A percentile compares a stretch with the other conserved stretches of the same genome.
Conservation (phyloP, 2,329 filamentous ascomycete genomes). For the Dothiorella sarmentorum region DNA sequence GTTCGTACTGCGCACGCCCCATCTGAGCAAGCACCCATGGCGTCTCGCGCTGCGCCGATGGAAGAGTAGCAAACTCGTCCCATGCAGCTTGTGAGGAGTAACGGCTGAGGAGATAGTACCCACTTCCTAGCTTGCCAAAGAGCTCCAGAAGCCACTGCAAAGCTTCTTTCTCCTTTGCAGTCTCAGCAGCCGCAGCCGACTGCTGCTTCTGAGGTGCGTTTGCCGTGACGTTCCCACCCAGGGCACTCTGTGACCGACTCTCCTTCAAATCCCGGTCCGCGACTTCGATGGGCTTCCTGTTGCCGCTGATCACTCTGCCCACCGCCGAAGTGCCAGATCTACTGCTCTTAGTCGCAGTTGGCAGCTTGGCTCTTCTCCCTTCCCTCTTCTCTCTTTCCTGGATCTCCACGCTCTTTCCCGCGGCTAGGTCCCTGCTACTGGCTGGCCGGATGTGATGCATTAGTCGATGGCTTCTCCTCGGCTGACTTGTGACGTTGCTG, state of each 20-base stretch:
- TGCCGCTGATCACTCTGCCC: slow-evolving; percentile 84
- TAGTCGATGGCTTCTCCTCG: slow-evolving; percentile 44
- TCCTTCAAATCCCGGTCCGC: slow-evolving; percentile 64
- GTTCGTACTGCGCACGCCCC: slow-evolving; percentile 87
- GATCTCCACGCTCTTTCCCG: slow-evolving; percentile 52
- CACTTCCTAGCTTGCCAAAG: slow-evolving; percentile 75
- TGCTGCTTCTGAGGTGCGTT: slow-evolving; percentile 24
- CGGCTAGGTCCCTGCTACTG: slow-evolving; percentile 58
- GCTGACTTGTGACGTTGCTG: slow-evolving; percentile 42
- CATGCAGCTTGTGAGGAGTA: slow-evolving; percentile 78
- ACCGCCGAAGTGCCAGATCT: slow-evolving; percentile 65
- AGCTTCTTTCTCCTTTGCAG: slow-evolving; percentile 64
- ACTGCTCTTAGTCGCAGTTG: slow-evolving; percentile 65
- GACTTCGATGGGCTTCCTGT: slow-evolving; percentile 71
- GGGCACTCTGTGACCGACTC: slow-evolving; percentile 35
- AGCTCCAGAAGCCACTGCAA: slow-evolving; percentile 74
- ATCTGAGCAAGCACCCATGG: slow-evolving; percentile 92
- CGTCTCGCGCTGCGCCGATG: slow-evolving; percentile 75
- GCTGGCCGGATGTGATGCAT: slow-evolving; percentile 60
- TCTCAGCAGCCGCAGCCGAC: slow-evolving; percentile 29
- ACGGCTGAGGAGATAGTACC: slow-evolving; percentile 72
- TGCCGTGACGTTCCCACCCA: slow-evolving; percentile 19
- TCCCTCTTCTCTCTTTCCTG: slow-evolving; percentile 61
- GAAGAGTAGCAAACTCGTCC: slow-evolving; percentile 67
- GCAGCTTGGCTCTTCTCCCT: slow-evolving; percentile 72